Conservation (phyloP, 495 filamentous ascomycete genomes). For the Penicillium cosmopolitanum region DNA sequence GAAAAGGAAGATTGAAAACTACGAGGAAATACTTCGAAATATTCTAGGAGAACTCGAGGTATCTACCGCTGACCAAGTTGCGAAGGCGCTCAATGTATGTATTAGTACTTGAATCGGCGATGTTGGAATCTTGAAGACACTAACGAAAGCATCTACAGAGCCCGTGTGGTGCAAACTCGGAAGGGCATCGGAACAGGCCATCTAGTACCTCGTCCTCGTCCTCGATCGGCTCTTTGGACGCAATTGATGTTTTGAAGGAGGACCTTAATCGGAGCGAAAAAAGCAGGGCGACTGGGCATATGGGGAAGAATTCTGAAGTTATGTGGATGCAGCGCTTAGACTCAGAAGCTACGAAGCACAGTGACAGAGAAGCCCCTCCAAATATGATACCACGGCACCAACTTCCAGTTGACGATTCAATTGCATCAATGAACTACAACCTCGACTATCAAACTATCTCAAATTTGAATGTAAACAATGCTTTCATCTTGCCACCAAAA, state of each 20-base stretch:
- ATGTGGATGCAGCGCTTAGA: constrained; percentile 52
- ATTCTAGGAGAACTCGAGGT: neutral
- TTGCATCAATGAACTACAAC: constrained; percentile 49
- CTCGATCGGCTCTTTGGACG: constrained; percentile 57
- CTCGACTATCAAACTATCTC: constrained; percentile 52
- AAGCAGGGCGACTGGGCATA: constrained; percentile 50
- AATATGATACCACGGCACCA: neutral
- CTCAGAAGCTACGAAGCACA: constrained; percentile 16
- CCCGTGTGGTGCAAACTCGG: neutral
- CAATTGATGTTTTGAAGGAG: constrained; percentile 55
- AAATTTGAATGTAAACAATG: constrained; percentile 33
- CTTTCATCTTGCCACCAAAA: constrained; percentile 48
- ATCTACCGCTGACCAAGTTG: neutral
- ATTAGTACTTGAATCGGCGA: neutral
- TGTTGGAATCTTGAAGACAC: neutral
- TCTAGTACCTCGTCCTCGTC: constrained; percentile 30
- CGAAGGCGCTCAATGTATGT: neutral
- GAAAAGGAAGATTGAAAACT: constrained; percentile 2
- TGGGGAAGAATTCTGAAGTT: constrained; percentile 61
- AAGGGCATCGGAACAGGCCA: neutral
- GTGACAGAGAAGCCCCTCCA: neutral
- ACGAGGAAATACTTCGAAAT: neutral
- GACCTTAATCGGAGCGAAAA: constrained; percentile 51
- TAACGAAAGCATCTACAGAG: neutral
- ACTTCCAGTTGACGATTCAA: neutral